These are phyloP conservation scores for Chaetoceros muelleri DNA, from an alignment of 108 stramenopile species.

Conservation along the genomic window DNA sequence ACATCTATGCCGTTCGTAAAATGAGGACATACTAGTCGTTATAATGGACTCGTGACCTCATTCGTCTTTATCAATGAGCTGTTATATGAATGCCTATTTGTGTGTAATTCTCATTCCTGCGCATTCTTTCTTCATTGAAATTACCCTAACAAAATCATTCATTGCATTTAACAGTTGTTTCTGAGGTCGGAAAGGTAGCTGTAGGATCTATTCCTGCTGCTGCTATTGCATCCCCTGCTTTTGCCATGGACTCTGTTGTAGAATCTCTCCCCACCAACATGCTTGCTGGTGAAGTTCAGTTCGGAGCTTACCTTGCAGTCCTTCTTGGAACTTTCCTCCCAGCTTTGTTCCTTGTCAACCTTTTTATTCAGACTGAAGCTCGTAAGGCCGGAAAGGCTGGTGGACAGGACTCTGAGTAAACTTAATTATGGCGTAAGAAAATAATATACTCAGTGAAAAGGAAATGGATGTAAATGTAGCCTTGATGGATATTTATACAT, in stretches of 20 bases:
- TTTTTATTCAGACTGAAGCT: constrained; percentile 86
- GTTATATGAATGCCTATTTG: not conserved
- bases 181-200: constrained; percentile 42
- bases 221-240: constrained; percentile 58
- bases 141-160: too few relatives aligned
- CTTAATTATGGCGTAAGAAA: constrained; percentile 1
- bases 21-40: too few relatives aligned
- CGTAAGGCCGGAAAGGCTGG: constrained; percentile 71
- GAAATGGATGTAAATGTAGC: not conserved
- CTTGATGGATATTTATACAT: too few relatives aligned
- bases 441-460: not conserved
- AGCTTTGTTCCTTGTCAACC: constrained; percentile 85
- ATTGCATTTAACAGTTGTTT: constrained; percentile 25
- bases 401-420: constrained; percentile 69
- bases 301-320: constrained; percentile 91
- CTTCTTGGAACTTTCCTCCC: constrained; percentile 91
- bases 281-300: constrained; percentile 80
- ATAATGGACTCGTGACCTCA: too few relatives aligned
- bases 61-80: too few relatives aligned
- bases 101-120: not conserved
- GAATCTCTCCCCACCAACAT: constrained; percentile 69
- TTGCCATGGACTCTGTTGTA: constrained; percentile 78
- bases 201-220: constrained; percentile 57
- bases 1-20: too few relatives aligned
- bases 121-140: constrained; percentile 6